Evolutionary conservation across 129 eudicot species (phyloP).

Genomic region (Smallanthus sonchifolius): DNA sequence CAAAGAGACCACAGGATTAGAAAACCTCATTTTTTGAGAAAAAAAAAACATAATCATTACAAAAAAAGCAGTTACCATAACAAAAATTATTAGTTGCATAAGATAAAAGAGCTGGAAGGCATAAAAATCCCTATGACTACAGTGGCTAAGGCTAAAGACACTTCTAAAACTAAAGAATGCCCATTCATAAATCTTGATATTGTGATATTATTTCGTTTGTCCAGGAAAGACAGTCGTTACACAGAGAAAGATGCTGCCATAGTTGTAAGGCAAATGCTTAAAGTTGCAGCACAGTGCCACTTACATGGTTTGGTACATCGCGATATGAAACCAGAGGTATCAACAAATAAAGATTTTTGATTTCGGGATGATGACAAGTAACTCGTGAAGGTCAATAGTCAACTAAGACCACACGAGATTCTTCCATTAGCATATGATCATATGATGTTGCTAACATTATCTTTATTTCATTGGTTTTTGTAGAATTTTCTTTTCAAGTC

Average conservation of each 20-base stretch:
- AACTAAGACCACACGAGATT: constrained; percentile 12
- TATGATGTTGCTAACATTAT: not conserved
- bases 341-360: constrained; percentile 3
- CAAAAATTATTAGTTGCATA: too few species aligned
- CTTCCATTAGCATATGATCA: not conserved
- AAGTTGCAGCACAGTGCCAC: constrained; percentile 96
- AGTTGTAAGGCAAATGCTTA: constrained; percentile 95
- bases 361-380: not conserved
- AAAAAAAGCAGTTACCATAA: too few species aligned
- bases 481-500: constrained; percentile 95
- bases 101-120: too few species aligned
- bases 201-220: constrained; percentile 15
- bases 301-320: constrained; percentile 94
- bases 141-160: not conserved
- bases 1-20: too few species aligned
- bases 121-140: too few species aligned
- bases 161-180: constrained; percentile 5
- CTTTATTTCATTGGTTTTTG: constrained; percentile 8
- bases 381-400: constrained; percentile 22
- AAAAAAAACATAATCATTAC: too few species aligned
- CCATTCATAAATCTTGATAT: not conserved
- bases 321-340: constrained; percentile 98
- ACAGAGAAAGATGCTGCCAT: constrained; percentile 93
- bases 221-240: constrained; percentile 92
- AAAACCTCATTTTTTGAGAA: too few species aligned